phyloP scores from a whole-genome alignment of 139 green algal species.

The Chlamydomonas sp. region DNA sequence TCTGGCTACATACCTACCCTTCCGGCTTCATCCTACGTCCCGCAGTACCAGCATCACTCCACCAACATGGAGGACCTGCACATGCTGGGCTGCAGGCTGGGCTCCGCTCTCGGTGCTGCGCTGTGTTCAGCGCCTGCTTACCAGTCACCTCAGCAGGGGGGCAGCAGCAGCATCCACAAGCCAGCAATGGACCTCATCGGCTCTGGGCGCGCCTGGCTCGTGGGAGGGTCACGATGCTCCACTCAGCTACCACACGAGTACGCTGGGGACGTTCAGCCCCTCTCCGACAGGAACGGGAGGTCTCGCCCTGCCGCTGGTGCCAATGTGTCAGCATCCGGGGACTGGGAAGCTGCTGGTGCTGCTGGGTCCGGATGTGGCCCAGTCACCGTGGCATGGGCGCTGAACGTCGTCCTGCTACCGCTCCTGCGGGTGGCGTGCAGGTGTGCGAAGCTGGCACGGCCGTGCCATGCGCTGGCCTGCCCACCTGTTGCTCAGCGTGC shows the following conservation, averaged over 20 bases:
- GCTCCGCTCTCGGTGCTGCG: background rate
- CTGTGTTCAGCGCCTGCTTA: background rate
- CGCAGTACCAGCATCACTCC: slow-evolving; percentile 25
- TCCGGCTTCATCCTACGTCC: background rate
- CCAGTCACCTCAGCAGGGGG: background rate
- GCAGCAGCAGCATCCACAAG: background rate
- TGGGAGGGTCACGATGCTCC: too few relatives aligned
- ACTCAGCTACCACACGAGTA: too few relatives aligned
- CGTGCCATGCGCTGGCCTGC: too few relatives aligned
- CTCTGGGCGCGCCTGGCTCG: too few relatives aligned
- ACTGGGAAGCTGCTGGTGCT: background rate
- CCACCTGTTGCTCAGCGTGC: background rate
- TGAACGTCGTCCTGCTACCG: slow-evolving; percentile 27
- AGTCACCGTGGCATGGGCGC: background rate
- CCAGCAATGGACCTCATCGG: background rate
- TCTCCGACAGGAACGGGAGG: too few relatives aligned
- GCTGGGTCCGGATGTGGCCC: background rate
- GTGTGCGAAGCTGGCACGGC: background rate
- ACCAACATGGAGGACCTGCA: slow-evolving; percentile 16
- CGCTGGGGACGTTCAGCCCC: too few relatives aligned
- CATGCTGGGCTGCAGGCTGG: slow-evolving; percentile 10
- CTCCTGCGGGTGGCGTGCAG: slow-evolving; percentile 30
- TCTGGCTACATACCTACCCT: background rate
- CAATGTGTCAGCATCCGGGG: too few relatives aligned
- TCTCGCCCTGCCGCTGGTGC: background rate